Evolutionary conservation across 345 rosid species (phyloP).

Genomic region (Excoecaria cochinchinensis): DNA sequence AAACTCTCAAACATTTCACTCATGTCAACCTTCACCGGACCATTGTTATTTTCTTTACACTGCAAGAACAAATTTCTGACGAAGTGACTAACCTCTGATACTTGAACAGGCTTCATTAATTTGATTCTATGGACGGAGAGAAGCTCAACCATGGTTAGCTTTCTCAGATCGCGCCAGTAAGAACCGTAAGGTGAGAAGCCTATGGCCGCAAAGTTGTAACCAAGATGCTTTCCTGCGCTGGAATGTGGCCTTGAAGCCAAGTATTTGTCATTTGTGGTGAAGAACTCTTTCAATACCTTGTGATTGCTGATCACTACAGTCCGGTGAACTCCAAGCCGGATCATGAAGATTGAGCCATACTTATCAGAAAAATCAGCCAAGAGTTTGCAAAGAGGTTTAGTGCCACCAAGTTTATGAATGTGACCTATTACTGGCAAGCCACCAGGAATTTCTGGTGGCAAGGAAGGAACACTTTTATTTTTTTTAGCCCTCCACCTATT

Average conservation of each 20-base stretch:
- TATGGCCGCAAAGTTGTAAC: conserved; percentile 16
- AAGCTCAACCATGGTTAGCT: conserved; percentile 14
- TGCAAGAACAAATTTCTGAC: not conserved
- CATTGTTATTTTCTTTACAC: not conserved
- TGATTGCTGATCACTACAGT: not conserved
- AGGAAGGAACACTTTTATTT: not conserved
- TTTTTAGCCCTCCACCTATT: not conserved
- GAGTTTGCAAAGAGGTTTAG: not conserved
- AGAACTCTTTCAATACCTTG: conserved; percentile 17
- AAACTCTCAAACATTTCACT: conserved; percentile 13
- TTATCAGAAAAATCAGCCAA: not conserved
- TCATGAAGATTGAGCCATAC: not conserved
- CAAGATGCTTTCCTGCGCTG: conserved; percentile 12
- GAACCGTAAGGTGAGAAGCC: conserved; percentile 8
- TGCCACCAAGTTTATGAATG: not conserved
- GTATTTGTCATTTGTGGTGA: conserved; percentile 15
- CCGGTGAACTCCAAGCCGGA: not conserved
- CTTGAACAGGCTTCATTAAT: conserved; percentile 14
- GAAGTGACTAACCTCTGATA: conserved; percentile 7
- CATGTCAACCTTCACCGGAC: not conserved
- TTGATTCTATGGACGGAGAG: conserved; percentile 22
- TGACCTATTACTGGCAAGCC: not conserved
- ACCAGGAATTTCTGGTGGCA: not conserved
- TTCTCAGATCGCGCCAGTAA: conserved; percentile 23
- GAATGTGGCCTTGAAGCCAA: conserved; percentile 21